Conservation (phyloP, 2,329 filamentous ascomycete genomes). For the Beauveria varroae region DNA sequence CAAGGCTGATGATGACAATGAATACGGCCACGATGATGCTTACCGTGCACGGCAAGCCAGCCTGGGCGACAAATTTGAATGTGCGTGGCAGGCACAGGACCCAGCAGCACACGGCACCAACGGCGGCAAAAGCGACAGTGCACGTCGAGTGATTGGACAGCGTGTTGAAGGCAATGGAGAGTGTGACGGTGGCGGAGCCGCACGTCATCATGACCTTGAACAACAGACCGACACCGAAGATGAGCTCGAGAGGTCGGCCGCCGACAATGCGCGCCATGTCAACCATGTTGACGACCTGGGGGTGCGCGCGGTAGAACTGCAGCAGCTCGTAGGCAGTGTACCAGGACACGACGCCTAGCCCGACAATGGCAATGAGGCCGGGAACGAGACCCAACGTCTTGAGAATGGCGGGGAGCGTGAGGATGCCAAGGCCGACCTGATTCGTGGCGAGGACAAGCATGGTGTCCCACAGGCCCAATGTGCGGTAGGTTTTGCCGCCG, state of each 20-base stretch:
- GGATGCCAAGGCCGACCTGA: conserved; percentile 34
- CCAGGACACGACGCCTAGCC: conserved; percentile 57
- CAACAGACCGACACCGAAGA: conserved; percentile 52
- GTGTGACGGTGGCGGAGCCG: conserved; percentile 58
- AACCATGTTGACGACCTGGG: conserved; percentile 62
- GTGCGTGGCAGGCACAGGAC: conserved; percentile 60
- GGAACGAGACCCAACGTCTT: conserved; percentile 60
- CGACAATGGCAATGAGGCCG: conserved; percentile 60
- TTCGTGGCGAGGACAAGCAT: conserved; percentile 26
- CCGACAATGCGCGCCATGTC: conserved; percentile 55
- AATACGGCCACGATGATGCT: conserved; percentile 27
- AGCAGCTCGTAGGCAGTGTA: conserved; percentile 44
- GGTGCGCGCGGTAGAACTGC: conserved; percentile 62
- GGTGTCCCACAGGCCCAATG: conserved; percentile 27
- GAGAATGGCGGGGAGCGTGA: conserved; percentile 67
- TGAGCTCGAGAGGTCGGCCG: conserved; percentile 20
- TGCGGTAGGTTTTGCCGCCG: conserved; percentile 24
- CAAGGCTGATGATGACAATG: conserved; percentile 30
- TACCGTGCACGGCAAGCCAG: conserved; percentile 26
- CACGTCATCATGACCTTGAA: conserved; percentile 67
- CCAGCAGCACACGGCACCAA: conserved; percentile 55
- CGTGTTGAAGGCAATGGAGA: conserved; percentile 62
- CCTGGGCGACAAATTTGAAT: conserved; percentile 37
- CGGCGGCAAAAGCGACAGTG: conserved; percentile 57
- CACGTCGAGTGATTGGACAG: conserved; percentile 55